Conservation (phyloP, 257 asterid genomes). For the Solanum okadae region DNA sequence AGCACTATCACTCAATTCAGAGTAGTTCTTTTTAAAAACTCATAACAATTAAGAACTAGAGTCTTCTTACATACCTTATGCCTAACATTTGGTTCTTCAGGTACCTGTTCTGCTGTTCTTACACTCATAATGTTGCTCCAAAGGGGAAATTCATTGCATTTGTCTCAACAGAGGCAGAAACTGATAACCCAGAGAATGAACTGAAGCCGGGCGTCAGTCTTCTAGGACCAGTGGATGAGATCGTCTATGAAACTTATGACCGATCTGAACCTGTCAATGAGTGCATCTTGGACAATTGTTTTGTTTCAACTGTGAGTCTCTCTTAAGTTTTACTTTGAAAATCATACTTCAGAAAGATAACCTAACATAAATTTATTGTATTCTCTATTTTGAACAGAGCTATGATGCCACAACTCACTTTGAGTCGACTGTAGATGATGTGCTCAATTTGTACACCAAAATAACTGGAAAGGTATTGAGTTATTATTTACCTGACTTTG, state of each 20-base stretch:
- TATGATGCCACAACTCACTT: slow-evolving; percentile 49
- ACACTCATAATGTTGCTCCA: slow-evolving; percentile 97
- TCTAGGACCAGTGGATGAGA: slow-evolving; percentile 95
- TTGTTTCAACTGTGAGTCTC: slow-evolving; percentile 73
- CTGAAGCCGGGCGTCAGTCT: slow-evolving; percentile 85
- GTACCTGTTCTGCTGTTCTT: slow-evolving; percentile 94
- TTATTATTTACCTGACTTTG: not conserved
- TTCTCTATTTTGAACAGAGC: slow-evolving; percentile 24
- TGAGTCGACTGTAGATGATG: slow-evolving; percentile 47
- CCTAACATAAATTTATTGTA: not conserved
- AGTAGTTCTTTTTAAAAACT: not conserved
- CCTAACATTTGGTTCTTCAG: slow-evolving; percentile 26
- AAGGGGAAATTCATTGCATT: slow-evolving; percentile 91
- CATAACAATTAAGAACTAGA: not conserved
- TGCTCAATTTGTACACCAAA: slow-evolving; percentile 35
- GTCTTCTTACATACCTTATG: not conserved
- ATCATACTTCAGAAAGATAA: slow-evolving; percentile 1
- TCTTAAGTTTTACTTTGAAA: not conserved
- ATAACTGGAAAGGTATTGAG: slow-evolving; percentile 44
- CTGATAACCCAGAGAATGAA: slow-evolving; percentile 83
- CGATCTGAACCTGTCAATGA: slow-evolving; percentile 85
- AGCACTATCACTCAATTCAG: not conserved
- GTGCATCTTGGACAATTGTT: slow-evolving; percentile 80
- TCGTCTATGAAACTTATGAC: slow-evolving; percentile 80
- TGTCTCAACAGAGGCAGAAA: slow-evolving; percentile 92